These are phyloP conservation scores for Pythium rhizo-oryzae DNA, from an alignment of 352 stramenopile genomes.

Conservation along the genomic window DNA sequence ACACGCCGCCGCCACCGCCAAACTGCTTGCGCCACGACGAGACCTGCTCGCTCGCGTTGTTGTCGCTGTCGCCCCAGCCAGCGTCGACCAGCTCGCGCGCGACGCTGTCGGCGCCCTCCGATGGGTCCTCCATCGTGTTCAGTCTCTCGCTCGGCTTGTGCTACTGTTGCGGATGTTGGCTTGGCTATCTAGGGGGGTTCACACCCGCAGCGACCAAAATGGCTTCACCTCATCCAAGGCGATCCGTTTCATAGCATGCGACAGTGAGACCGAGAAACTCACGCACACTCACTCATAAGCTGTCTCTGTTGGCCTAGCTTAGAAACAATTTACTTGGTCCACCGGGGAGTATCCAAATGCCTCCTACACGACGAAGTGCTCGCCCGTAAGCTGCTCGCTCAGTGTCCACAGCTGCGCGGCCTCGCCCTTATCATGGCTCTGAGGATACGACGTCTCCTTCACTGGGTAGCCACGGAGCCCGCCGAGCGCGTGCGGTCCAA, in stretches of 20 bases:
- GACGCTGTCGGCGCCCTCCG: neutral
- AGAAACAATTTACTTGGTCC: no score
- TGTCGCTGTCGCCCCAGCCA: conserved; percentile 26
- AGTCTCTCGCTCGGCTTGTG: no score
- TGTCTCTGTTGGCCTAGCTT: no score
- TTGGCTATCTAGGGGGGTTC: no score
- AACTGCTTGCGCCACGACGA: conserved; percentile 23
- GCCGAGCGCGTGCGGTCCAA: conserved; percentile 37
- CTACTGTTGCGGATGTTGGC: no score
- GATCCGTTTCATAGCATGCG: conserved; percentile 6
- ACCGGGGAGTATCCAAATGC: no score
- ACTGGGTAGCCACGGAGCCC: conserved; percentile 17
- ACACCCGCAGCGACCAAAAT: conserved; percentile 4
- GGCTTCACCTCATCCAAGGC: neutral
- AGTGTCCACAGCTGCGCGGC: conserved; percentile 13
- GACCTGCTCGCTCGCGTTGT: conserved; percentile 14
- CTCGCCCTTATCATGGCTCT: conserved; percentile 19
- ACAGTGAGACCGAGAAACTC: neutral
- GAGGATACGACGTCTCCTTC: conserved; percentile 12
- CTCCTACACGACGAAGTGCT: conserved; percentile 11
- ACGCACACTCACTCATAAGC: no score
- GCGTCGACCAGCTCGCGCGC: conserved; percentile 28
- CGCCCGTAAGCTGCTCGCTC: conserved; percentile 15
- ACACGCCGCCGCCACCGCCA: neutral
- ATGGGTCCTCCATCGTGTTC: conserved; percentile 10